Conservation (phyloP, 257 asterid genomes). For the Nicotiana tabacum region DNA sequence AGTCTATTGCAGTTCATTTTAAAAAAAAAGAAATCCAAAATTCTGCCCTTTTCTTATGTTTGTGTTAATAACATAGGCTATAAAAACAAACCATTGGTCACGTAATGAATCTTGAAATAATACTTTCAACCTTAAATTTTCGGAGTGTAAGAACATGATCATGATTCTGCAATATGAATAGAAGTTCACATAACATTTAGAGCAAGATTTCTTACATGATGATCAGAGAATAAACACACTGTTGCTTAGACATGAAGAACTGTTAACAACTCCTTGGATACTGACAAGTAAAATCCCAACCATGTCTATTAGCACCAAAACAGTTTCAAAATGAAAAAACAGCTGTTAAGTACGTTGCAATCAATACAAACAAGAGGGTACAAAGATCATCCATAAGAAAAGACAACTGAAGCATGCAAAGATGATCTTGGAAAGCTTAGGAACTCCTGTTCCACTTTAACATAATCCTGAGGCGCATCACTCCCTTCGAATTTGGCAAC, state of each 20-base stretch:
- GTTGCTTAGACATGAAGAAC: not conserved
- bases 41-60: no score
- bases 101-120: not conserved
- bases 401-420: not conserved
- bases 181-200: not conserved
- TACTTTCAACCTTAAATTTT: not conserved
- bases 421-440: not conserved
- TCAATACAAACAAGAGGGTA: not conserved
- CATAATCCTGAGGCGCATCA: not conserved
- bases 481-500: not conserved
- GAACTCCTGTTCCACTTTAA: not conserved
- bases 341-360: not conserved
- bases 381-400: not conserved
- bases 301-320: not conserved
- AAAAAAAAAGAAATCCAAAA: not conserved
- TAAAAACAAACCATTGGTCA: not conserved
- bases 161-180: not conserved
- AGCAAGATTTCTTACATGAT: not conserved
- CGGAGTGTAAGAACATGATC: not conserved
- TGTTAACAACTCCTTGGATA: not conserved
- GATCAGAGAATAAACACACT: not conserved
- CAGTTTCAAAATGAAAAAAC: not conserved
- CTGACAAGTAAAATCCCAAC: not conserved
- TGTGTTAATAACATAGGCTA: not conserved
- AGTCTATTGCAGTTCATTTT: not conserved